A percentile compares a stretch with the other conserved stretches of the same genome.
phyloP scores from a whole-genome alignment of 805 yeast species.

The Kodamaea jinghongensis region DNA sequence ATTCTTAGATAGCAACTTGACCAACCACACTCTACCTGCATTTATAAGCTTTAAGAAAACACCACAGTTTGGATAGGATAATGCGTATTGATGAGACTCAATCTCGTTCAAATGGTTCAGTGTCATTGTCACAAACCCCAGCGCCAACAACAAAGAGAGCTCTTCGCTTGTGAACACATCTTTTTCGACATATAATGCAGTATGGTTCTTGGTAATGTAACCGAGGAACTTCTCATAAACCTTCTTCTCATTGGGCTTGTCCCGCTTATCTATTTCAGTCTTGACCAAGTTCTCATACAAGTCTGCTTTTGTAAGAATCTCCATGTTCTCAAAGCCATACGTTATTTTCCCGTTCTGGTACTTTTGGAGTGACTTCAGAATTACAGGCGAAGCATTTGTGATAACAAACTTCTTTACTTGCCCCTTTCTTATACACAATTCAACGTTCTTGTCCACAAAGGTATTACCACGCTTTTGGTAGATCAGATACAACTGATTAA shows the following conservation, averaged over 20 bases:
- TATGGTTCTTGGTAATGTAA: slow-evolving; percentile 23
- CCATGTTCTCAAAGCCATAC: slow-evolving; percentile 44
- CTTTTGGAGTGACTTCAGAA: slow-evolving; percentile 34
- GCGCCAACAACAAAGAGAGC: slow-evolving; percentile 31
- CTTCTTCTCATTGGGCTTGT: slow-evolving; percentile 2
- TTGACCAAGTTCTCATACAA: slow-evolving; percentile 22
- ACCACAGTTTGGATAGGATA: slow-evolving; percentile 53
- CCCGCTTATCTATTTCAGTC: slow-evolving; percentile 9
- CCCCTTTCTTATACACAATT: slow-evolving; percentile 35
- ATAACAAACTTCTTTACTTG: slow-evolving; percentile 38
- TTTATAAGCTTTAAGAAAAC: slow-evolving; percentile 44
- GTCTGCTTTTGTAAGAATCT: slow-evolving; percentile 29
- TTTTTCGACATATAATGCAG: slow-evolving; percentile 26
- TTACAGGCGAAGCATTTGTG: slow-evolving; percentile 44
- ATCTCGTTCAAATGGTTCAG: slow-evolving; percentile 44
- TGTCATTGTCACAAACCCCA: slow-evolving; percentile 45
- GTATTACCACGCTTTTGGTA: slow-evolving; percentile 46
- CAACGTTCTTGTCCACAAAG: slow-evolving; percentile 47
- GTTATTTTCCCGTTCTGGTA: slow-evolving; percentile 35
- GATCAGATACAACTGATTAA: slow-evolving; percentile 49
- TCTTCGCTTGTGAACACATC: slow-evolving; percentile 24
- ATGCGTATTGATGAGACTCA: slow-evolving; percentile 36
- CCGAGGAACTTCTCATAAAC: slow-evolving; percentile 20
- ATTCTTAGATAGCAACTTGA: slow-evolving; percentile 32
- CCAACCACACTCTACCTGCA: slow-evolving; percentile 44